Base-by-base conservation (phyloP, 805 yeast species). In the Isabelozyma rhagii region DNA sequence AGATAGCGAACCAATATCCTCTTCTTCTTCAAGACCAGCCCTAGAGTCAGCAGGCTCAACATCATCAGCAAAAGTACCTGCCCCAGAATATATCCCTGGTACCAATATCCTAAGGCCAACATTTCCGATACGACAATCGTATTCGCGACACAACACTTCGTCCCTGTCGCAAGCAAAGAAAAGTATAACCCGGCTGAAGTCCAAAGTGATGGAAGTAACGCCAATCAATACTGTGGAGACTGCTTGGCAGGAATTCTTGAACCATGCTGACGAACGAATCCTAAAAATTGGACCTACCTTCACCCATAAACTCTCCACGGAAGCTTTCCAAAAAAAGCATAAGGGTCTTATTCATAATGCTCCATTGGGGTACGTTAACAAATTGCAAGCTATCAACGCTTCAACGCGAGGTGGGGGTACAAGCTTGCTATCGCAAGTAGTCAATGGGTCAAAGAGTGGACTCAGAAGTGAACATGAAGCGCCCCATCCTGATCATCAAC, bases 311-410 rank as follows among this genome's bases (percentile, higher is more conserved):
- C 68, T 77, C 8, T 60, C 70, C 2, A 78, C 82, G 0, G 83
- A 78, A 5, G 44, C 51, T 0, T 76, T 87, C 54, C 89, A 85
- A 52, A 81, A 72, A 62, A 83, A 75, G 51, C 74, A 76, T 51
- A 78, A 72, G 55, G 89, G 89, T 0, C 68, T 73, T 53, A 59
- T 85, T 18, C 81, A 79, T 42, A 87, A 83, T 52, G 73, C 85
- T 1, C 87, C 88, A 0, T 63, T 83, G 39, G 83, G 81, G 3
- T 56, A 62, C 49, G 57, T 54, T 9, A 66, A 59, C 44, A 58
- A 60, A 46, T 45, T 64, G 31, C 66, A 62, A 49, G 52, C 60
- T 3, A 48, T 55, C 11, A 46, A 53, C 2, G 45, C 49, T 17
- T 52, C 50, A 10, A 50, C 60, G 11, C 56, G 58, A 39, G 50